Evolutionary conservation across 371 early-diverging fungal species (phyloP), one percentile per base, ranked within the genome.

Genomic region (Catenaria anguillulae): DNA sequence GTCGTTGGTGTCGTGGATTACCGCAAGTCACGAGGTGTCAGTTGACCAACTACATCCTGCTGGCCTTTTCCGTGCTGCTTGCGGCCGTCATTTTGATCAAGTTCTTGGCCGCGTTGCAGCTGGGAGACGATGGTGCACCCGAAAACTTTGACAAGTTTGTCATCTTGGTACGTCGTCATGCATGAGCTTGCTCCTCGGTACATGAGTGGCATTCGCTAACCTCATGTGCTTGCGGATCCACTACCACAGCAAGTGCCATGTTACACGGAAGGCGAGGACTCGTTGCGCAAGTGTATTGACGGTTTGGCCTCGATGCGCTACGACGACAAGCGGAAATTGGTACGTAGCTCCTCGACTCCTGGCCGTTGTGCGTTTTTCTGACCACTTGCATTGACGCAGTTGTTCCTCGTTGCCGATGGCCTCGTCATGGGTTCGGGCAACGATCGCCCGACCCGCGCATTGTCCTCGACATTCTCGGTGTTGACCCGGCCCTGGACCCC

Each of bases 221-320:
- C n/a, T n/a, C n/a, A n/a, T n/a, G n/a, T n/a, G n/a, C n/a, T n/a
- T n/a, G n/a, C n/a, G n/a, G n/a, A n/a, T n/a, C n/a, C n/a, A n/a
- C n/a, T n/a, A n/a, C n/a, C n/a, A n/a, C n/a, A n/a, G 63, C 86
- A 92, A 68, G 89, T 86, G 8, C 95, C 99, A 21, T 97, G 97
- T 75, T 99, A 97, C 74, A 93, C 97, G 0, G 98, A 99, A 73
- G 93, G 87, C 59, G 87, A 87, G 67, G 92, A 92, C 35, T 93
- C 93, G 3, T 75, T 99, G n/a, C 79, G 81, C 58, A 73, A 82
- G 60, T 98, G 99, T 0, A 82, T 99, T 60, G 93, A 99, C 65
- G 94, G 97, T 21, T 72, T 99, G 36, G 85, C 94, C 15, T 74
- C 79, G 6, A 82, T 93, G 65, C 80, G 82, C 37, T 99, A 97